Evolutionary conservation across 257 asterid genomes (phyloP).

Genomic region (Cinchona pubescens): DNA sequence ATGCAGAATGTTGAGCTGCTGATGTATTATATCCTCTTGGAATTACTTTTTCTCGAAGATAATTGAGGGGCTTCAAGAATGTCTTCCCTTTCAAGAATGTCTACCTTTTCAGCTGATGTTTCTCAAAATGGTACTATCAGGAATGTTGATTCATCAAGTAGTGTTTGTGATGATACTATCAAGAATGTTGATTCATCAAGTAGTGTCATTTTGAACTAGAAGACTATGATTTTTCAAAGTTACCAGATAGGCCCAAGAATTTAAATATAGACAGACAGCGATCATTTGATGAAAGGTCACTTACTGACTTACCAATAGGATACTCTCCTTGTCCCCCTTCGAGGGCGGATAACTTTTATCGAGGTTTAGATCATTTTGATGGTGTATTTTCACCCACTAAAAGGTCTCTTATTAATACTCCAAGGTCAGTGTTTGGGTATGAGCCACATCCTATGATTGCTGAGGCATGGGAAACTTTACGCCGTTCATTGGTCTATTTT

Average conservation of each 20-base stretch:
- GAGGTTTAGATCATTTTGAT: conserved; percentile 51
- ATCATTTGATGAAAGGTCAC: conserved; percentile 63
- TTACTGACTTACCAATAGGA: conserved; percentile 42
- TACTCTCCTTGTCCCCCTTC: conserved; percentile 60
- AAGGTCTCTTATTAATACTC: conserved; percentile 60
- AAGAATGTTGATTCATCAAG: conserved; percentile 37
- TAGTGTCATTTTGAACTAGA: conserved; percentile 43
- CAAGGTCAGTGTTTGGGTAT: conserved; percentile 42
- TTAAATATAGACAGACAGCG: conserved; percentile 63
- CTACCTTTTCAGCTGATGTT: conserved; percentile 30
- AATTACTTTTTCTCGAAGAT: neutral
- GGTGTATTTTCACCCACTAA: conserved; percentile 43
- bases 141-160: conserved; percentile 34
- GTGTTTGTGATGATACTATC: conserved; percentile 29
- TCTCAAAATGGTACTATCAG: conserved; percentile 35
- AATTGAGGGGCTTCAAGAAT: conserved; percentile 30
- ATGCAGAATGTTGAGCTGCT: conserved; percentile 20
- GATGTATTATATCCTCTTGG: neutral
- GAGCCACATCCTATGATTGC: conserved; percentile 59
- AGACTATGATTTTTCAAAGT: conserved; percentile 55
- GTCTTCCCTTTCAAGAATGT: conserved; percentile 50
- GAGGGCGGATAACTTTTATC: conserved; percentile 39
- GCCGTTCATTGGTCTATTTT: conserved; percentile 65
- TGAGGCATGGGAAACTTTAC: conserved; percentile 77
- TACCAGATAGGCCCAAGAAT: conserved; percentile 37